Evolutionary conservation across 495 filamentous ascomycete genomes (phyloP), one percentile per base, ranked within the genome.

Genomic region (Lasiosphaeria hispida): DNA sequence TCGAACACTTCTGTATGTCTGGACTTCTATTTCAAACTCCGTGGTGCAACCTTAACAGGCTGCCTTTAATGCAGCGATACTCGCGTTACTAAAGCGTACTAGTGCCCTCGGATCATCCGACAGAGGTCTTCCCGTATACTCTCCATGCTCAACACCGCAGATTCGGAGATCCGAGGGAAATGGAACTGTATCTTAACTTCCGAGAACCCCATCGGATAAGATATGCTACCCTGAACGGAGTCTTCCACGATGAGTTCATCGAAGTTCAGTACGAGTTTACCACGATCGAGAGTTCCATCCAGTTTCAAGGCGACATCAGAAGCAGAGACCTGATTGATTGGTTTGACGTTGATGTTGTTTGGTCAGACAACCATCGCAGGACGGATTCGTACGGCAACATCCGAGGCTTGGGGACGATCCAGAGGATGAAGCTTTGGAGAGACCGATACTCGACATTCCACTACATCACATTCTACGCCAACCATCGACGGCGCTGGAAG

Each of bases 261-360:
- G 67, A 70, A 36, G 67, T 72, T 48, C 70, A 66, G 45, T 73
- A 73, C 50, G 71, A 71, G 52, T 71, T 73, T 38, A 73, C 69
- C 9, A 71, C 69, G 4, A 52, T 70, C 43, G 71, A 73, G 6
- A 53, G 62, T 7, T 71, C 69, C 11, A 64, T 67, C 7, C 65
- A 66, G 36, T 66, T 73, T 37, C 71, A 73, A 53, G 57, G 69
- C 44, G 69, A 73, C 47, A 49, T 73, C 19, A 59, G 69, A 40
- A 48, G 54, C 15, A 61, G 62, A 55, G 71, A 73, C 36, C 57
- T 73, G 7, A 57, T 73, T 15, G 71, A 72, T 38, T 71, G 65
- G 63, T 73, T 67, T 15, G 71, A 73, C 49, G 63, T 69, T 10
- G 71, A 73, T 49, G 69, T 71, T 13, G 64, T 70, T 37, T 73